Evolutionary conservation across 441 rosid genomes (phyloP).

Genomic region (Euphorbia celastroides): DNA sequence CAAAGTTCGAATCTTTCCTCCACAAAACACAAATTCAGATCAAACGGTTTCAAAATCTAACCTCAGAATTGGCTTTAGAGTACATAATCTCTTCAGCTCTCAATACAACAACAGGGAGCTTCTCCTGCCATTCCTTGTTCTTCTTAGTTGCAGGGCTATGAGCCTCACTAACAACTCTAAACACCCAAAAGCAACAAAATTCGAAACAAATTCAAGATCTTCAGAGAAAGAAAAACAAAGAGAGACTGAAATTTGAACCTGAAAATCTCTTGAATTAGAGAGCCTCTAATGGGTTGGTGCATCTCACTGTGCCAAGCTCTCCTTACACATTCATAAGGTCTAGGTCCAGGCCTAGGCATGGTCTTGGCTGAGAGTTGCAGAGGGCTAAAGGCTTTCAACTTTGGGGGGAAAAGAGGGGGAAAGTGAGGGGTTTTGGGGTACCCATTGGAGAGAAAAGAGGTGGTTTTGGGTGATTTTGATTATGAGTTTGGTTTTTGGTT

Average conservation of each 20-base stretch:
- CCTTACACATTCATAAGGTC: conserved; percentile 94
- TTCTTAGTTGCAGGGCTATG: conserved; percentile 64
- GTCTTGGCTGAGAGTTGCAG: not conserved
- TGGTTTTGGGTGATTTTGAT: not conserved
- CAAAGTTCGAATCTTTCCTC: conserved; percentile 9
- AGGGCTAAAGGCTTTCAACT: not conserved
- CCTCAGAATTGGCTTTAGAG: conserved; percentile 98
- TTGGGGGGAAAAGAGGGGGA: not conserved
- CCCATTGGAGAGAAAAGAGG: not conserved
- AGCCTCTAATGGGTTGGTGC: conserved; percentile 83
- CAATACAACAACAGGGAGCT: conserved; percentile 75
- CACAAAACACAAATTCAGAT: not conserved
- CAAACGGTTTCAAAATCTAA: conserved; percentile 1
- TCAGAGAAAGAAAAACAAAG: conserved; percentile 1
- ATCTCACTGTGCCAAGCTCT: conserved; percentile 99
- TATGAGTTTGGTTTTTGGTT: not conserved
- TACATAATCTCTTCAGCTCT: conserved; percentile 91
- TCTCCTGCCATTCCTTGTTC: conserved; percentile 95
- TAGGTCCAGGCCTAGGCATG: conserved; percentile 95
- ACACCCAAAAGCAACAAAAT: conserved; percentile 24
- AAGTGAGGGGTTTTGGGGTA: not conserved
- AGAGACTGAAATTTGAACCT: conserved; percentile 39
- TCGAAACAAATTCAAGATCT: not conserved
- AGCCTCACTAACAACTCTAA: conserved; percentile 62
- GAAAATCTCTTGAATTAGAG: conserved; percentile 87